Conservation (phyloP, 129 eudicot species). For the Saposhnikovia divaricata region DNA sequence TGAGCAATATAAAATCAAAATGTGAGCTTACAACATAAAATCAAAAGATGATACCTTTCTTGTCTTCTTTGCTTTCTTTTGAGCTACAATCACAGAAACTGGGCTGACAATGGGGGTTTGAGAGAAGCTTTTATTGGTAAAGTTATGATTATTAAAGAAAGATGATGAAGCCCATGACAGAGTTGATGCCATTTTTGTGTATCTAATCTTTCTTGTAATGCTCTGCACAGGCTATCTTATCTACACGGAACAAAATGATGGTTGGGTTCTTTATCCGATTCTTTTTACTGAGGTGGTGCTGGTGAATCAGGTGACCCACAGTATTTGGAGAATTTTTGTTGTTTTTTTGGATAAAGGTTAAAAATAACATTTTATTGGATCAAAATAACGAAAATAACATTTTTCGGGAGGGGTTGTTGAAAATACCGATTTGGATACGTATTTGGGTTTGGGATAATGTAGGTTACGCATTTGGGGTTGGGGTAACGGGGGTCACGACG, state of each 20-base stretch:
- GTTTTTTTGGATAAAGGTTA: too few species aligned
- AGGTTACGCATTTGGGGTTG: too few species aligned
- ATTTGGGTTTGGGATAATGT: too few species aligned
- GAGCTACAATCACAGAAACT: conserved; percentile 39
- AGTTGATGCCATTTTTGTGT: conserved; percentile 21
- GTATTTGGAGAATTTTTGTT: too few species aligned
- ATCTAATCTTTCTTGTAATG: not conserved
- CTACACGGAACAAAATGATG: not conserved
- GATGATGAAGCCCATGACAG: conserved; percentile 80
- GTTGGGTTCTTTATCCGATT: not conserved
- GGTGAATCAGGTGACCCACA: too few species aligned
- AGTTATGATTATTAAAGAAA: conserved; percentile 33
- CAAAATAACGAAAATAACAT: too few species aligned
- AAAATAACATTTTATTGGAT: too few species aligned
- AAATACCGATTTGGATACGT: too few species aligned
- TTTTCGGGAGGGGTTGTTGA: too few species aligned
- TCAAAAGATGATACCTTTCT: conserved; percentile 45
- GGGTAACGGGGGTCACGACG: too few species aligned
- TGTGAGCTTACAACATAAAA: not conserved
- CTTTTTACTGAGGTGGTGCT: not conserved
- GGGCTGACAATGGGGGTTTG: conserved; percentile 18
- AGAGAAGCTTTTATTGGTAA: conserved; percentile 20
- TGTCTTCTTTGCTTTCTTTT: conserved; percentile 69
- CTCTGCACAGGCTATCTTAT: not conserved
- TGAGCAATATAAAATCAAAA: not conserved